These are phyloP conservation scores for Podospora australis DNA, from an alignment of 495 filamentous ascomycete species.

Conservation along the genomic window DNA sequence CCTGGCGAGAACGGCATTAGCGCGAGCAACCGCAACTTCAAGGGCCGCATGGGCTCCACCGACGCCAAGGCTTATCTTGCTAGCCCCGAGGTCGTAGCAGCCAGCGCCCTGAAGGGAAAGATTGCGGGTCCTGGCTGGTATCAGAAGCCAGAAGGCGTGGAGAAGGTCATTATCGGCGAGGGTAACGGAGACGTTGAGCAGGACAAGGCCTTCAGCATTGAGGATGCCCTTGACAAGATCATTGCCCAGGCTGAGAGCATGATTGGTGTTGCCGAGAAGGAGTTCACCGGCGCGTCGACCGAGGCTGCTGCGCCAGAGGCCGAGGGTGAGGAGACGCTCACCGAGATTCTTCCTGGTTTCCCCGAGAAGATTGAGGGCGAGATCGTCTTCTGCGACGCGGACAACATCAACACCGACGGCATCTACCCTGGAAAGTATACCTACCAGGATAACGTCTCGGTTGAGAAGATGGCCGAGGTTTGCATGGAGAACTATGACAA, in stretches of 20 bases:
- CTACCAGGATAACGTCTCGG: constrained; percentile 77
- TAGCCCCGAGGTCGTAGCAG: constrained; percentile 87
- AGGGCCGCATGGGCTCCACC: constrained; percentile 80
- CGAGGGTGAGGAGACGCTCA: constrained; percentile 33
- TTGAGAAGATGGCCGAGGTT: constrained; percentile 74
- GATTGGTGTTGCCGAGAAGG: constrained; percentile 42
- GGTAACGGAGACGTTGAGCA: constrained; percentile 58
- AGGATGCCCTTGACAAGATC: constrained; percentile 62
- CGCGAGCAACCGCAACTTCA: constrained; percentile 87
- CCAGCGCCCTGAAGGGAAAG: constrained; percentile 70
- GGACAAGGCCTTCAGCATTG: constrained; percentile 55
- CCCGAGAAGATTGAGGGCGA: constrained; percentile 58
- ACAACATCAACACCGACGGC: constrained; percentile 71
- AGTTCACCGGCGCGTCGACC: constrained; percentile 16
- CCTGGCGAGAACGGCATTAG: constrained; percentile 84
- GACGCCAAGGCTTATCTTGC: constrained; percentile 85
- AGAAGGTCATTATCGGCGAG: constrained; percentile 62
- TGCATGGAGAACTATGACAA: constrained; percentile 92
- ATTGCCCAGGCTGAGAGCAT: constrained; percentile 58
- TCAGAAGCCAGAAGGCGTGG: constrained; percentile 56
- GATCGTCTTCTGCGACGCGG: constrained; percentile 63
- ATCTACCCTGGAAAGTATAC: constrained; percentile 84
- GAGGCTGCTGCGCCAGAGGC: constrained; percentile 10
- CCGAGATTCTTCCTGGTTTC: constrained; percentile 64
- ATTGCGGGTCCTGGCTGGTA: constrained; percentile 82